Evolutionary conservation across 192 early-diverging fungal species (phyloP).

Genomic region (Backusella tuberculispora): DNA sequence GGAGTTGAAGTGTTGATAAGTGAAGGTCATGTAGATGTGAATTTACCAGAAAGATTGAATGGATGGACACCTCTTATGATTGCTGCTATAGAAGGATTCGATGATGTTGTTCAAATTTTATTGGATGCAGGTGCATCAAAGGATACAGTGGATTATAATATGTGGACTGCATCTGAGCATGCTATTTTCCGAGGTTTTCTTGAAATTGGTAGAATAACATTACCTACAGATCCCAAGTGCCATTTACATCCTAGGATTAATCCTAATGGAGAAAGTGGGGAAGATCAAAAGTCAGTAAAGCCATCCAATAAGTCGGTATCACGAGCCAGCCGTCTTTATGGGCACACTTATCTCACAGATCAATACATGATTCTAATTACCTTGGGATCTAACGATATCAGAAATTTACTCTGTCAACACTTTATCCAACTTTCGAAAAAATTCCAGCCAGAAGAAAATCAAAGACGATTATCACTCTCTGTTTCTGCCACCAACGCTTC

Average conservation of each 20-base stretch:
- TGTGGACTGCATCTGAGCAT: conserved; percentile 65
- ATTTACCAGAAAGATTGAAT: conserved; percentile 55
- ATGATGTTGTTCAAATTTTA: conserved; percentile 54
- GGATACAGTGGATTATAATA: conserved; percentile 48
- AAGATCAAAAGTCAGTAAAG: neutral
- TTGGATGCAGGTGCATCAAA: conserved; percentile 57
- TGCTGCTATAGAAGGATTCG: conserved; percentile 66
- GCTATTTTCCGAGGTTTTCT: conserved; percentile 62
- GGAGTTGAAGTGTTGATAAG: conserved; percentile 54
- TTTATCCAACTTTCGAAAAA: conserved; percentile 24
- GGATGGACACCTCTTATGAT: conserved; percentile 64
- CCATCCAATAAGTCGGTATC: conserved; percentile 15
- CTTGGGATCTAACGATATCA: conserved; percentile 61
- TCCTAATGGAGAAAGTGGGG: neutral
- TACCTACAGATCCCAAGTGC: conserved; percentile 20
- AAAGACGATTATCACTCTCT: conserved; percentile 48
- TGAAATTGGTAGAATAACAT: conserved; percentile 50
- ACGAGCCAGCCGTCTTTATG: conserved; percentile 55
- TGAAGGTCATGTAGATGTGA: conserved; percentile 42
- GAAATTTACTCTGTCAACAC: conserved; percentile 38
- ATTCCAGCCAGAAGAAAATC: conserved; percentile 50
- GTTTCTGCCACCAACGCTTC: conserved; percentile 61
- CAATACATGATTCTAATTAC: conserved; percentile 65
- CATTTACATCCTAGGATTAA: neutral
- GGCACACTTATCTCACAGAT: conserved; percentile 63